Evolutionary conservation across 805 yeast species (phyloP).

Genomic region (Metschnikowia borealis): DNA sequence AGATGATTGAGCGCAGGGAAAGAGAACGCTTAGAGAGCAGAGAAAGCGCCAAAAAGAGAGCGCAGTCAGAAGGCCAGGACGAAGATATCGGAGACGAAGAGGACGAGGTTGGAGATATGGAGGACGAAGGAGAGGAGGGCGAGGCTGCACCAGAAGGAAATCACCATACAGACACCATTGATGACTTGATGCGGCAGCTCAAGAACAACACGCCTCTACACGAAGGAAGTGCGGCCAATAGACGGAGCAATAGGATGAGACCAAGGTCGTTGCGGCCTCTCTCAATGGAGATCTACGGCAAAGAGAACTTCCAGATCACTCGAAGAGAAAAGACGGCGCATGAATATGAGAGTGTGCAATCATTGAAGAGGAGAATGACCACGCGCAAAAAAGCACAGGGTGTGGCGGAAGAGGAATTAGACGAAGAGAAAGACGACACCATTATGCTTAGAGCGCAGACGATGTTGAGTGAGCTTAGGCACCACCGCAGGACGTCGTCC

Average conservation of each 20-base stretch:
- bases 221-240: background rate
- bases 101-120: background rate
- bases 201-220: slow-evolving; percentile 6
- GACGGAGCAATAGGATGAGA: background rate
- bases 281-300: slow-evolving; percentile 3
- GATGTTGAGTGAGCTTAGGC: slow-evolving; percentile 35
- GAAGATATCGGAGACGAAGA: slow-evolving; percentile 14
- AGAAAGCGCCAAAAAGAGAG: slow-evolving; percentile 2
- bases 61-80: slow-evolving; percentile 6
- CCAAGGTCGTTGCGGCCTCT: slow-evolving; percentile 2
- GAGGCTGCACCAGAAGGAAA: slow-evolving; percentile 10
- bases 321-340: slow-evolving; percentile 6
- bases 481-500: slow-evolving; percentile 6
- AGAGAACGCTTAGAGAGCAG: slow-evolving; percentile 18
- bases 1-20: slow-evolving; percentile 23
- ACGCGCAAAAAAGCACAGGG: slow-evolving; percentile 27
- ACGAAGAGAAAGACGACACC: slow-evolving; percentile 11
- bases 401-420: slow-evolving; percentile 8
- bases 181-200: slow-evolving; percentile 16
- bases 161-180: slow-evolving; percentile 16
- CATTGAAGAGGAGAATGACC: slow-evolving; percentile 36
- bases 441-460: slow-evolving; percentile 37
- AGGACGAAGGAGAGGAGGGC: slow-evolving; percentile 11
- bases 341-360: slow-evolving; percentile 36
- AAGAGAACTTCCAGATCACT: slow-evolving; percentile 1